Conservation (phyloP, 805 yeast species). For the Kodamaea hsintzibuensis region DNA sequence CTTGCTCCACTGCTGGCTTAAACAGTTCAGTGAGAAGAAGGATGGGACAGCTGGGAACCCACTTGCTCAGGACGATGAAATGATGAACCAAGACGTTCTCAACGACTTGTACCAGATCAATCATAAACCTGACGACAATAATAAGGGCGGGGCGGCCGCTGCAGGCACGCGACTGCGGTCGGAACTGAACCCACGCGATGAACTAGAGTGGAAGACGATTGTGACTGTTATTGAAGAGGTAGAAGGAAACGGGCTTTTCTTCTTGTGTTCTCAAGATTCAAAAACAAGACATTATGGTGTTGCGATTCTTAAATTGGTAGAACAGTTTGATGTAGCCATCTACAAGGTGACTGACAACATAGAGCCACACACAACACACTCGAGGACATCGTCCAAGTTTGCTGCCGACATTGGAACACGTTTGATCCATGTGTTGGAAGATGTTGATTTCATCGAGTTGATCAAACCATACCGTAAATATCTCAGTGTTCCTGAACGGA, state of each 20-base stretch:
- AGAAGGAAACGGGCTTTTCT: constrained; percentile 93
- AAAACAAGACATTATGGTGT: constrained; percentile 74
- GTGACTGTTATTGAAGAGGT: constrained; percentile 89
- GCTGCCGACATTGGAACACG: constrained; percentile 80
- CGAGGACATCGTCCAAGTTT: constrained; percentile 64
- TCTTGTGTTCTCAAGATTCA: constrained; percentile 85
- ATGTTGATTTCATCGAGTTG: constrained; percentile 64
- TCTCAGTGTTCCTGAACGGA: constrained; percentile 74
- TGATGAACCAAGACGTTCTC: constrained; percentile 38
- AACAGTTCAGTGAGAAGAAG: constrained; percentile 35
- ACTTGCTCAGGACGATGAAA: constrained; percentile 34
- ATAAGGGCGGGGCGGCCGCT: background rate
- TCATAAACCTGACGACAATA: constrained; percentile 34
- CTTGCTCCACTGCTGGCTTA: constrained; percentile 78
- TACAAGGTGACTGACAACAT: constrained; percentile 43
- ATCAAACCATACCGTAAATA: constrained; percentile 52
- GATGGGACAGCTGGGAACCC: constrained; percentile 30
- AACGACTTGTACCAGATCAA: constrained; percentile 47
- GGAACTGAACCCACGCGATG: constrained; percentile 40
- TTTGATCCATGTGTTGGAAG: constrained; percentile 73
- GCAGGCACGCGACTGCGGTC: background rate
- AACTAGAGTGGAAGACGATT: constrained; percentile 72
- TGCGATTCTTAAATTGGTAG: constrained; percentile 70
- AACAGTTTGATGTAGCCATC: constrained; percentile 85
- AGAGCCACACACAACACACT: constrained; percentile 35